Evolutionary conservation across 2,329 filamentous ascomycete genomes (phyloP), one percentile per base, ranked within the genome.

Genomic region (Ramularia collo-cygni): DNA sequence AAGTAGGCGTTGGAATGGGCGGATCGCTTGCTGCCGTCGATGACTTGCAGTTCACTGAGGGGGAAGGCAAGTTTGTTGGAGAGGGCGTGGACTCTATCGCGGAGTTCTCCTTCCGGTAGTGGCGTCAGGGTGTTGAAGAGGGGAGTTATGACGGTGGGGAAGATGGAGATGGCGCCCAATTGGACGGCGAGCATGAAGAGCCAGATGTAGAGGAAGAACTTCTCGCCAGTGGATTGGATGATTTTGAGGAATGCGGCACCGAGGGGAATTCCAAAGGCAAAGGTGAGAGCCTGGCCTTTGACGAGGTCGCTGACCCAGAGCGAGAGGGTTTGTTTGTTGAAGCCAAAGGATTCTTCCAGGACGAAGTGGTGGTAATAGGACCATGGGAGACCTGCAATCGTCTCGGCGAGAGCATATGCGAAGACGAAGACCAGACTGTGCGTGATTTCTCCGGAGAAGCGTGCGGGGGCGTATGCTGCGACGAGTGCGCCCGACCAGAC

Each of bases 171-270:
- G 68, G 86, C 89, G 63, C 92, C 90, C 48, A 96, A 75, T 68
- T 96, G 92, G 28, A 98, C 78, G 42, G 77, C 81, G 45, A 94
- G 80, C 53, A 85, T 83, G 59, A 98, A 96, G 44, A 92, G 68
- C 89, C 90, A 98, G 42, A 98, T 79, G 64, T 95, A 98, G 70
- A 93, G 94, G 74, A 96, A 95, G 75, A 98, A 98, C 60, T 82
- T 78, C 60, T 83, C 85, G 51, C 92, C 92, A 9, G 93, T 95
- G 69, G 84, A 85, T 67, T 95, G 83, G 57, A 98, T 83, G 60
- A 98, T 98, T 63, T 85, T 79, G 58, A 96, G 76, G 72, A 98
- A 93, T 29, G 82, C 92, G 51, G 86, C 85, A 48, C 95, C 83
- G 53, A 98, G 83, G 1, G 93, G 92, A 37, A 87, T 81, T 45